phyloP scores from a whole-genome alignment of 495 filamentous ascomycete species.

The Penicillium soppii region DNA sequence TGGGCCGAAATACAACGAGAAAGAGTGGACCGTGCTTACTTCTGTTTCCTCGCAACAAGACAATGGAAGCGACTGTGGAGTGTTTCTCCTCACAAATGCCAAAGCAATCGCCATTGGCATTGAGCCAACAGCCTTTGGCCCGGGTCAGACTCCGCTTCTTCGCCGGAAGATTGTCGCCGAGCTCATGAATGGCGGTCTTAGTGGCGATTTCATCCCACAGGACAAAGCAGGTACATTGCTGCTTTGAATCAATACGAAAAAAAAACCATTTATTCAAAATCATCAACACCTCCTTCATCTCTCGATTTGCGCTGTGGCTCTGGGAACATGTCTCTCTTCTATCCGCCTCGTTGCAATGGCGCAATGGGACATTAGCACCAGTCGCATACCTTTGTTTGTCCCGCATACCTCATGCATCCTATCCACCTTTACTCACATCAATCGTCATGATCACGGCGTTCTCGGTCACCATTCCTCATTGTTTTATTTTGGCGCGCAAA shows the following conservation, averaged over 20 bases:
- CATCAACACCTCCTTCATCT: background rate
- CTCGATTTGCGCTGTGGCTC: background rate
- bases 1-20: slow-evolving; percentile 50
- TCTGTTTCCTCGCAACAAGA: slow-evolving; percentile 55
- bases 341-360: too few species aligned
- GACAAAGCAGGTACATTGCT: slow-evolving; percentile 17
- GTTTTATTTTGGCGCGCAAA: slow-evolving; percentile 18
- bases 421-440: background rate
- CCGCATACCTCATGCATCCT: slow-evolving; percentile 1
- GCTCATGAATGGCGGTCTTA: slow-evolving; percentile 65
- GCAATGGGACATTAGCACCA: too few species aligned
- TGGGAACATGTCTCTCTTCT: background rate
- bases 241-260: slow-evolving; percentile 20
- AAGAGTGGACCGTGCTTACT: slow-evolving; percentile 60
- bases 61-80: slow-evolving; percentile 78
- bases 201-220: slow-evolving; percentile 39
- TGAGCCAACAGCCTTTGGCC: slow-evolving; percentile 57
- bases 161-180: slow-evolving; percentile 67
- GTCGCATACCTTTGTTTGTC: too few species aligned
- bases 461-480: slow-evolving; percentile 1
- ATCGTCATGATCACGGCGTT: slow-evolving; percentile 9
- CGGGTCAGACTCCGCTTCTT: slow-evolving; percentile 57
- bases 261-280: background rate
- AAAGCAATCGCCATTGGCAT: slow-evolving; percentile 66
- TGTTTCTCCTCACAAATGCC: slow-evolving; percentile 73